These are phyloP conservation scores for Exophiala sideris DNA, from an alignment of 2,329 filamentous ascomycete genomes.

Conservation along the genomic window DNA sequence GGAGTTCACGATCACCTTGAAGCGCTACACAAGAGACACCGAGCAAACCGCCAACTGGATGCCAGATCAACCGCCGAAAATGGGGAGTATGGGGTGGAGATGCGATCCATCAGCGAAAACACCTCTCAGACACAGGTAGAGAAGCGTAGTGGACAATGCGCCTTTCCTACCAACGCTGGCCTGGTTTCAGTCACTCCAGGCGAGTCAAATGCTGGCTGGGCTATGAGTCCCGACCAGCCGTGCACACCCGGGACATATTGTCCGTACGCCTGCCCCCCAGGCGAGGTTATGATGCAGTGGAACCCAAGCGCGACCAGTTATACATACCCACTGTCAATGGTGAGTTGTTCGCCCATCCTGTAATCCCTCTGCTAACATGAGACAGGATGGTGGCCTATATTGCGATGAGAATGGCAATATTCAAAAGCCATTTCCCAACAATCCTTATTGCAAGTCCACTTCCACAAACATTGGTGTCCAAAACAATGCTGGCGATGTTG, in stretches of 20 bases:
- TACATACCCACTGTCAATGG: slow-evolving; percentile 68
- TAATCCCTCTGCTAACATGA: slow-evolving; percentile 8
- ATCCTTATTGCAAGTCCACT: slow-evolving; percentile 68
- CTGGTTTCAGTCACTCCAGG: slow-evolving; percentile 66
- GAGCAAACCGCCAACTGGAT: slow-evolving; percentile 30
- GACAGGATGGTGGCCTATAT: slow-evolving; percentile 68
- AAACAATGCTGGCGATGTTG: slow-evolving; percentile 61
- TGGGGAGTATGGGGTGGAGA: slow-evolving; percentile 27
- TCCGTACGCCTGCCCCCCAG: slow-evolving; percentile 71
- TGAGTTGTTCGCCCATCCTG: slow-evolving; percentile 40
- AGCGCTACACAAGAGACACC: slow-evolving; percentile 34
- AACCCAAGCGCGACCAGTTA: slow-evolving; percentile 65
- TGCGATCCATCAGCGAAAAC: slow-evolving; percentile 18
- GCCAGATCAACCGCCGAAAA: slow-evolving; percentile 27
- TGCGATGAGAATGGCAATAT: slow-evolving; percentile 66
- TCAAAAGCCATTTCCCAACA: slow-evolving; percentile 64
- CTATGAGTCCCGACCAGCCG: slow-evolving; percentile 70
- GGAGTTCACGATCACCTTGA: slow-evolving; percentile 33
- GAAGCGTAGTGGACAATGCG: slow-evolving; percentile 58
- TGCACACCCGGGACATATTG: slow-evolving; percentile 68
- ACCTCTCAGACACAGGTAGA: slow-evolving; percentile 34
- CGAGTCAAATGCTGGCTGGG: slow-evolving; percentile 68
- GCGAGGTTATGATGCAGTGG: slow-evolving; percentile 77
- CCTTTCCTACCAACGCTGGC: slow-evolving; percentile 64
- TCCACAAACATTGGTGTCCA: slow-evolving; percentile 62